phyloP scores from a whole-genome alignment of 257 asterid species.

The Solanum tacnaense region DNA sequence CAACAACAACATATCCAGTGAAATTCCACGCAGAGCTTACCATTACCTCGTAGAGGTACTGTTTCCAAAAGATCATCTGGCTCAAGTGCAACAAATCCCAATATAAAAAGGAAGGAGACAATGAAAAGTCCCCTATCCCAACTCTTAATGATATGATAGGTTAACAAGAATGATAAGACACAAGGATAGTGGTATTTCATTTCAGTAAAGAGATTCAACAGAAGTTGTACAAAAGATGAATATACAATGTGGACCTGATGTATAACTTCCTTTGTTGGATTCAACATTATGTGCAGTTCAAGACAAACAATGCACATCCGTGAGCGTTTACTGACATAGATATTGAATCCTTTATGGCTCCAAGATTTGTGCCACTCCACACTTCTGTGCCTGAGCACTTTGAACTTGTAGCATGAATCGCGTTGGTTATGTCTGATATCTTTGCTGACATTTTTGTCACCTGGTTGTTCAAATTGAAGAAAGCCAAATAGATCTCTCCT shows the following conservation, averaged over 20 bases:
- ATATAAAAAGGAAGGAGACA: background rate
- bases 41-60: background rate
- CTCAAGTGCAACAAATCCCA: background rate
- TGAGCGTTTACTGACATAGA: constrained; percentile 39
- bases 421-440: constrained; percentile 37
- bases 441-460: constrained; percentile 31
- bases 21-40: too few species aligned
- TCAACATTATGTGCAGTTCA: constrained; percentile 34
- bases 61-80: background rate
- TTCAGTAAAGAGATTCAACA: background rate
- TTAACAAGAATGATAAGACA: background rate
- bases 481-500: constrained; percentile 77
- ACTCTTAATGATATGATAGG: background rate
- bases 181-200: background rate
- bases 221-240: background rate
- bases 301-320: constrained; percentile 62
- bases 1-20: too few species aligned
- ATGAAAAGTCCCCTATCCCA: background rate
- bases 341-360: constrained; percentile 29
- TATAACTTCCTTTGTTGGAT: background rate
- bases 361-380: constrained; percentile 64
- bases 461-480: constrained; percentile 51
- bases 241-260: background rate
- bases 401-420: constrained; percentile 25
- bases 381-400: constrained; percentile 56